Evolutionary conservation across 352 stramenopile species (phyloP).

Genomic region (Phytophthora pluvialis): DNA sequence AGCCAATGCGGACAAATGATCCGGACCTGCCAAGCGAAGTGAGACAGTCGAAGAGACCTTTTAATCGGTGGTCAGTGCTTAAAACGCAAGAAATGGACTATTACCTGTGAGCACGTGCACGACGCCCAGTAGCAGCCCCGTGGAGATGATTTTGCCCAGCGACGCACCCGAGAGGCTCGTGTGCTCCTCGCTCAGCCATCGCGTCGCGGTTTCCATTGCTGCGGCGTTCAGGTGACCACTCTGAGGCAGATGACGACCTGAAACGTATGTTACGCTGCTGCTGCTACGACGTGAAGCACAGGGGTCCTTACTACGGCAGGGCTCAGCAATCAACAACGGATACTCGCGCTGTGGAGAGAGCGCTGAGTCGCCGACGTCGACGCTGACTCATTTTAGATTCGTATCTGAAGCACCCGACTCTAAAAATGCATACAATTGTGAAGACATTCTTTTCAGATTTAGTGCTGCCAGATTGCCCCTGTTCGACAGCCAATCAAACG

Average conservation of each 20-base stretch:
- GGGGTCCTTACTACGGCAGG: no score
- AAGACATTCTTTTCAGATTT: no score
- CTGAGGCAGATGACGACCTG: no score
- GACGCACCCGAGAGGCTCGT: slow-evolving; percentile 42
- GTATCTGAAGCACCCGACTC: no score
- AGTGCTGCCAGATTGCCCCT: no score
- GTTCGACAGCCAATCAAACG: slow-evolving; percentile 11
- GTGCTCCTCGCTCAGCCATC: slow-evolving; percentile 36
- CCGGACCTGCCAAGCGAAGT: slow-evolving; percentile 47
- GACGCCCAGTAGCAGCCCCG: slow-evolving; percentile 50
- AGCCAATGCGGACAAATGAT: slow-evolving; percentile 91
- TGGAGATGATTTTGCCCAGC: slow-evolving; percentile 53
- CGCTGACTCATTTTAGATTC: no score
- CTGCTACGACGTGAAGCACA: no score
- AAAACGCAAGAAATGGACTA: neutral
- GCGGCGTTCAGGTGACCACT: neutral
- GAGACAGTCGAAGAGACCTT: slow-evolving; percentile 4
- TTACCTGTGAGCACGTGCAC: slow-evolving; percentile 59
- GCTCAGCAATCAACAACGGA: no score
- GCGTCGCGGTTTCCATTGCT: slow-evolving; percentile 22
- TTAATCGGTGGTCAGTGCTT: slow-evolving; percentile 18
- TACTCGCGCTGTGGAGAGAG: no score
- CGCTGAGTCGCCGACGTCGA: no score
- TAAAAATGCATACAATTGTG: no score
- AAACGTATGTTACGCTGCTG: no score